A percentile compares a stretch with the other conserved stretches of the same genome.
Evolutionary conservation across 352 stramenopile genomes (phyloP).

Genomic region (Phytopythium sindhum): DNA sequence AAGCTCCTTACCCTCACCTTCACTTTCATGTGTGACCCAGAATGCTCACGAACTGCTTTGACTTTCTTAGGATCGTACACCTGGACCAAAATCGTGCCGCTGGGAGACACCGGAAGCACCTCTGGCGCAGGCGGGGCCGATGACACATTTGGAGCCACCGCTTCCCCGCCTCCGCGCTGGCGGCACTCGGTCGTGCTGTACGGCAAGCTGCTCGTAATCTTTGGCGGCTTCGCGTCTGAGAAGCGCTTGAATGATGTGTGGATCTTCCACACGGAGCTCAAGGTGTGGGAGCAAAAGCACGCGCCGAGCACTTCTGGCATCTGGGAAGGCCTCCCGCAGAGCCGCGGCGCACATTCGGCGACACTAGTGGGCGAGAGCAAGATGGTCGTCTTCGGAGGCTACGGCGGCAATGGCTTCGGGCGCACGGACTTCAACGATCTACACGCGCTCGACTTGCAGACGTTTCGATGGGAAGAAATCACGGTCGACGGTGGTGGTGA

Average conservation of each 20-base stretch:
- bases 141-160: conserved; percentile 18
- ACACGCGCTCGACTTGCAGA: conserved; percentile 87
- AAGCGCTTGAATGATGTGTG: conserved; percentile 96
- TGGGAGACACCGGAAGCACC: neutral
- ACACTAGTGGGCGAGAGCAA: conserved; percentile 80
- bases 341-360: conserved; percentile 89
- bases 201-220: conserved; percentile 90
- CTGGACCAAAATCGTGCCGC: conserved; percentile 54
- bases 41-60: neutral
- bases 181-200: conserved; percentile 79
- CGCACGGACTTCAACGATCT: conserved; percentile 96
- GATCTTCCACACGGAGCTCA: conserved; percentile 93
- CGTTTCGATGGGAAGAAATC: conserved; percentile 90
- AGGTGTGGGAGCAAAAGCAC: conserved; percentile 92
- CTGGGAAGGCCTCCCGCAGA: conserved; percentile 88
- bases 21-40: neutral
- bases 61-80: conserved; percentile 37
- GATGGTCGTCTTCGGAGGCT: conserved; percentile 95
- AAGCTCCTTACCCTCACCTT: neutral
- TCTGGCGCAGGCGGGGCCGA: neutral
- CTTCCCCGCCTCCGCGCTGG: conserved; percentile 65
- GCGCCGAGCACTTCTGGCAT: conserved; percentile 50
- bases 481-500: conserved; percentile 69
- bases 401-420: conserved; percentile 94
- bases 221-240: conserved; percentile 92